Evolutionary conservation across 129 eudicot genomes (phyloP), one percentile per base, ranked within the genome.

Genomic region (Flaveria bidentis): DNA sequence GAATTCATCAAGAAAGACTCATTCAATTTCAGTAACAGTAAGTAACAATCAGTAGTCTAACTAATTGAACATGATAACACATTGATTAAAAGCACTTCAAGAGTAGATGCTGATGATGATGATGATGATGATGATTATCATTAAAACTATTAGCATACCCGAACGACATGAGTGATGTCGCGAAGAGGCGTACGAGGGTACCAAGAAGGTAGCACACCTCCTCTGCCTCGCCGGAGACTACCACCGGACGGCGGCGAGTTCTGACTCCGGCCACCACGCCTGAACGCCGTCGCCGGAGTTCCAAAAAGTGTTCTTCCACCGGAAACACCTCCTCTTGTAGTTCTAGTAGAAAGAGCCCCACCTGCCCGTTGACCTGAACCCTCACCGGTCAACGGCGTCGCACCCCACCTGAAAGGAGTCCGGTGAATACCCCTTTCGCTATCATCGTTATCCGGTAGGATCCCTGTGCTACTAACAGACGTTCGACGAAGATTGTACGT

Each of bases 121-220:
- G 36, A 36, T 33, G 1, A 5, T 33, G 4, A 33, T 33, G 4
- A 33, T 36, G 5, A 36, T 36, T 36, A 36, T 36, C 7, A 0
- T 36, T 36, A 36, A 1, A 36, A 36, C 41, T 36, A 36, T 36
- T 5, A 5, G 2, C 14, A 49, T 88, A 93, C 98, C 97, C 84
- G 75, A 56, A 85, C 87, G 63, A 90, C 73, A 41, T 88, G 73
- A 67, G 91, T 93, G 10, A 93, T 82, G 70, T 90, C 97, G 5
- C 76, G 82, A 17, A 93, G 92, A 57, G 98, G 91, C 11, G 80
- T 87, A 17, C 98, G 84, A 0, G 89, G 97, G 49, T 90, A 93
- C 98, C 97, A 93, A 80, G 83, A 51, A 60, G 97, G 96, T 72
- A 93, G 63, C 25, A 78, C 71, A 15, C 85, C 79, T 12, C 82